These are phyloP conservation scores for Hippophae rhamnoides DNA, from an alignment of 306 rosid species.

Conservation along the genomic window DNA sequence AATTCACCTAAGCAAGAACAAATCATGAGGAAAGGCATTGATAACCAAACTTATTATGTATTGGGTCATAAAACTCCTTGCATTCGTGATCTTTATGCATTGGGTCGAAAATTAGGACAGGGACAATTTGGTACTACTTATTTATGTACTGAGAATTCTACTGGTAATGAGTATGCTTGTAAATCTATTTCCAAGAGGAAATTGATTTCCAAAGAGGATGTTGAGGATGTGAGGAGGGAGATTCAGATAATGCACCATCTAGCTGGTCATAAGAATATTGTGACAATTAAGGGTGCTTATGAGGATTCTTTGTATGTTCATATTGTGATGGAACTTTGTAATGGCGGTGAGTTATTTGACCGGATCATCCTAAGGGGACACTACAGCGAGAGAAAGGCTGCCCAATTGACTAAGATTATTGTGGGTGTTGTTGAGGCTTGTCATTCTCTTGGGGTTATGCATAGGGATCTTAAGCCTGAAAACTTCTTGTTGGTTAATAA, in stretches of 20 bases:
- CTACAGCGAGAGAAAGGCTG: slow-evolving; percentile 84
- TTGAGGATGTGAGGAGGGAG: slow-evolving; percentile 85
- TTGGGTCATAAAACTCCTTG: slow-evolving; percentile 80
- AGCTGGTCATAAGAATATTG: slow-evolving; percentile 86
- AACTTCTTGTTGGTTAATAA: slow-evolving; percentile 84
- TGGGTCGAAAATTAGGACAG: slow-evolving; percentile 82
- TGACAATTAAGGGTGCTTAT: slow-evolving; percentile 88
- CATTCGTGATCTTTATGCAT: slow-evolving; percentile 72
- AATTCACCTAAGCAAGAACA: slow-evolving; percentile 33
- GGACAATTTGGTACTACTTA: slow-evolving; percentile 92
- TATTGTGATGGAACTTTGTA: slow-evolving; percentile 92
- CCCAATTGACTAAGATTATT: slow-evolving; percentile 75
- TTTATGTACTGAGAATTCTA: slow-evolving; percentile 53
- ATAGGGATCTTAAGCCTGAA: slow-evolving; percentile 90
- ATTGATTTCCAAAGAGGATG: slow-evolving; percentile 81
- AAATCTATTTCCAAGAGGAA: slow-evolving; percentile 90
- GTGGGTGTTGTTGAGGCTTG: slow-evolving; percentile 95
- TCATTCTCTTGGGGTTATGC: slow-evolving; percentile 95
- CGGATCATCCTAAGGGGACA: slow-evolving; percentile 90
- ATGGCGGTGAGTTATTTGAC: slow-evolving; percentile 88
- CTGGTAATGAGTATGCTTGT: slow-evolving; percentile 65
- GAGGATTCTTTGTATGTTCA: slow-evolving; percentile 85
- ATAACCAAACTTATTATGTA: slow-evolving; percentile 67
- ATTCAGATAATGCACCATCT: slow-evolving; percentile 97
- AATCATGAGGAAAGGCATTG: slow-evolving; percentile 57